These are phyloP conservation scores for Acanthamoeba sp. DNA, from an alignment of 208 protist species.

Conservation along the genomic window DNA sequence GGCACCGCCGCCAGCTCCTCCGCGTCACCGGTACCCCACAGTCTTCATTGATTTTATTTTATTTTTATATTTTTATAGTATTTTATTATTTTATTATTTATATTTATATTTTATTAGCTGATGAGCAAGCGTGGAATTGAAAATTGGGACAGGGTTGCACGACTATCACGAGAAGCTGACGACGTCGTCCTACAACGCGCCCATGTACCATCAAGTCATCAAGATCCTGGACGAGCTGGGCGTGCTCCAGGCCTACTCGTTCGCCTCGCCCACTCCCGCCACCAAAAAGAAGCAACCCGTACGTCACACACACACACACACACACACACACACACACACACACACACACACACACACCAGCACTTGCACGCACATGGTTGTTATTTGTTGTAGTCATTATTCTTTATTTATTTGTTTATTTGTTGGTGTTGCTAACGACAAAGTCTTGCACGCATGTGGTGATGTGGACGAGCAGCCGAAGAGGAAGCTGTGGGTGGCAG, in stretches of 20 bases:
- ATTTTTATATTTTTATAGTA: background rate
- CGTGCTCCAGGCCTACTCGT: background rate
- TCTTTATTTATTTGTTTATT: background rate
- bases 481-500: constrained; percentile 19
- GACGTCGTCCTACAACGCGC: background rate
- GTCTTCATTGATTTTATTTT: background rate
- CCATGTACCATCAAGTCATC: constrained; percentile 9
- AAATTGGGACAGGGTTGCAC: background rate
- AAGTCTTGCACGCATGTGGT: background rate
- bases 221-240: background rate
- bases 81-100: background rate
- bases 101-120: background rate
- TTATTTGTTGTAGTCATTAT: constrained; percentile 3
- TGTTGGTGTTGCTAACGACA: background rate
- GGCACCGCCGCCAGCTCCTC: constrained; percentile 31
- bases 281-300: background rate
- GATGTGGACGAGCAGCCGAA: background rate
- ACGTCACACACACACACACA: background rate
- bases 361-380: background rate
- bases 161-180: constrained; percentile 32
- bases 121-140: too few species aligned
- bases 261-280: background rate
- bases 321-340: too few species aligned
- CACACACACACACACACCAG: background rate
- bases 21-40: constrained; percentile 3